Base-by-base conservation (phyloP, 2,329 filamentous ascomycete genomes). In the Fusarium fracticaudum region DNA sequence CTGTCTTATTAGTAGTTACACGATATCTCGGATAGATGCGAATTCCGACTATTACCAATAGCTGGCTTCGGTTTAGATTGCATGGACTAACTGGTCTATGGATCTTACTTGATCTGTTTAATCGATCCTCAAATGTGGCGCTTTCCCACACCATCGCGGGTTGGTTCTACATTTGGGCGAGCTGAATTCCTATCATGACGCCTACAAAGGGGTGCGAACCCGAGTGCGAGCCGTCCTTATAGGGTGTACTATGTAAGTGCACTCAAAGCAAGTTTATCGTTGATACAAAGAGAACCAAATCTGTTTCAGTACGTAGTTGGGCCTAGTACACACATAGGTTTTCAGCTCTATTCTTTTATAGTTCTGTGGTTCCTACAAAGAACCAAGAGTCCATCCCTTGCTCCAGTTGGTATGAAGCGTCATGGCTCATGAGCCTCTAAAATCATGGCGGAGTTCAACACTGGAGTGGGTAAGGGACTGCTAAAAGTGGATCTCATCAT, bases 111-210 rank as follows among this genome's bases (percentile, higher is more conserved):
- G 12, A 41, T 41, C 41, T 48, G 8, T 22, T 54, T 31, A 15
- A 68, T 72, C 68, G 68, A 64, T 48, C 11, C 18, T 51, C 18
- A 38, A 29, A 66, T 37, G 47, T 60, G 53, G 60, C 67, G 67
- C 66, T 29, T 48, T 40, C 24, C 26, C 57, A 38, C 51, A 40
- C 38, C n/a, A 53, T 61, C 61, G 45, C 47, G 29, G 26, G 37
- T 40, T 53, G 50, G n/a, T 58, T 43, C 44, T 53, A 37, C 40
- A 48, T 26, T 71, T 72, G 51, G 26, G 24, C 8, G 17, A 60
- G 24, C 54, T 58, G 64, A 72, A 69, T 69, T 58, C 69, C 59
- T 35, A 29, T 65, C 64, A 72, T 73, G 70, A 72, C 69, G 60
- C 60, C 31, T 66, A 50, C 48, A 69, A 57, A 43, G 29, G 31